These are phyloP conservation scores for Eucalyptus marginata DNA, from an alignment of 345 rosid genomes.

Conservation along the genomic window DNA sequence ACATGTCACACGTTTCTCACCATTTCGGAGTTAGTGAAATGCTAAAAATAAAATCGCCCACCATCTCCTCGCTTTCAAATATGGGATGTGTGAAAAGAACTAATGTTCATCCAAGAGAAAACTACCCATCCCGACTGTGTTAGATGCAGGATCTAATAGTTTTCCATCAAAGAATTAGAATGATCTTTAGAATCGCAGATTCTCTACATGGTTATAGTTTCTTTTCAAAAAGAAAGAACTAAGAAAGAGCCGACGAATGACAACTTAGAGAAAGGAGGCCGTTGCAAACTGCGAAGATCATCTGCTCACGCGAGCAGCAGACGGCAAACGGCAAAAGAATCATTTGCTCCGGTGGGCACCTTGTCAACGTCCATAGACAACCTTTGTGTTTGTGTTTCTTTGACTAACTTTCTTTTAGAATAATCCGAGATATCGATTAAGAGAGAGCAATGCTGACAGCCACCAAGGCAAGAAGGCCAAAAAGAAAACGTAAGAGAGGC, in stretches of 20 bases:
- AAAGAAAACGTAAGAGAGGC: background rate
- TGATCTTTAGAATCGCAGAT: background rate
- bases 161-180: background rate
- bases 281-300: background rate
- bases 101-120: background rate
- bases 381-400: background rate
- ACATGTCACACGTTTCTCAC: background rate
- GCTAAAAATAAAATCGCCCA: background rate
- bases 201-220: background rate
- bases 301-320: background rate
- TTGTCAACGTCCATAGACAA: background rate
- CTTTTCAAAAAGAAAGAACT: background rate
- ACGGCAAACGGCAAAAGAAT: background rate
- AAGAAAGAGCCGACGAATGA: background rate
- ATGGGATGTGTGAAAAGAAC: background rate
- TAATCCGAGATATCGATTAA: background rate
- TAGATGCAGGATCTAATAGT: background rate
- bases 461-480: background rate
- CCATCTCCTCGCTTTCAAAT: background rate
- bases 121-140: background rate
- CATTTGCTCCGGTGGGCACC: accelerated
- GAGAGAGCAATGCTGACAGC: background rate
- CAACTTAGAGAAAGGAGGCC: background rate
- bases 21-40: background rate
- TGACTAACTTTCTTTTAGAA: background rate